These are phyloP conservation scores for Cyphellophora europaea DNA, from an alignment of 2,329 filamentous ascomycete species.

Conservation along the genomic window DNA sequence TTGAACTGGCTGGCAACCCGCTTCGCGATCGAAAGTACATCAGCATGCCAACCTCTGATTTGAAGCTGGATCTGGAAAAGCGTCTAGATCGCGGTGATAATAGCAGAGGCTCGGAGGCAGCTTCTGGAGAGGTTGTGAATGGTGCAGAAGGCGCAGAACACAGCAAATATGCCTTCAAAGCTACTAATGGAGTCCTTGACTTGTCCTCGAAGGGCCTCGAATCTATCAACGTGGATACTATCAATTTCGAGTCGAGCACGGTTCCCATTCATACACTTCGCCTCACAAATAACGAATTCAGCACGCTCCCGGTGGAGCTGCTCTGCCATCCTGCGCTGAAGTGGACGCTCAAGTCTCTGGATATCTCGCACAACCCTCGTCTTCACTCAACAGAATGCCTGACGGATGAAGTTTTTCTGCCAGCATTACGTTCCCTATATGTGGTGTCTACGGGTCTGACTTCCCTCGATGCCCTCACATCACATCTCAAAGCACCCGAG, in stretches of 20 bases:
- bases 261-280: slow-evolving; percentile 32
- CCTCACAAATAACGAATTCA: slow-evolving; percentile 69
- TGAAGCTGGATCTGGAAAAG: slow-evolving; percentile 11
- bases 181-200: slow-evolving; percentile 46
- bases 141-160: not conserved
- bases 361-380: slow-evolving; percentile 62
- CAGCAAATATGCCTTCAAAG: slow-evolving; percentile 3
- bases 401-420: slow-evolving; percentile 56
- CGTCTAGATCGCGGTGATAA: slow-evolving; percentile 3
- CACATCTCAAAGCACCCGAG: slow-evolving; percentile 60
- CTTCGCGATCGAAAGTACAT: slow-evolving; percentile 80
- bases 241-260: slow-evolving; percentile 39
- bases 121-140: too few relatives aligned
- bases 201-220: slow-evolving; percentile 42
- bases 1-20: slow-evolving; percentile 81
- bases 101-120: too few relatives aligned
- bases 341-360: slow-evolving; percentile 60
- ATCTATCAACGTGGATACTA: slow-evolving; percentile 46
- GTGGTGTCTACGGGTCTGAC: slow-evolving; percentile 65
- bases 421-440: slow-evolving; percentile 67
- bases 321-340: slow-evolving; percentile 56
- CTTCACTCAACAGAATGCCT: slow-evolving; percentile 58
- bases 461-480: slow-evolving; percentile 56
- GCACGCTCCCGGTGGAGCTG: slow-evolving; percentile 55
- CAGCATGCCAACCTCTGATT: slow-evolving; percentile 59